Base-by-base conservation (phyloP, 2,329 filamentous ascomycete species). In the Aspergillus sp. region DNA sequence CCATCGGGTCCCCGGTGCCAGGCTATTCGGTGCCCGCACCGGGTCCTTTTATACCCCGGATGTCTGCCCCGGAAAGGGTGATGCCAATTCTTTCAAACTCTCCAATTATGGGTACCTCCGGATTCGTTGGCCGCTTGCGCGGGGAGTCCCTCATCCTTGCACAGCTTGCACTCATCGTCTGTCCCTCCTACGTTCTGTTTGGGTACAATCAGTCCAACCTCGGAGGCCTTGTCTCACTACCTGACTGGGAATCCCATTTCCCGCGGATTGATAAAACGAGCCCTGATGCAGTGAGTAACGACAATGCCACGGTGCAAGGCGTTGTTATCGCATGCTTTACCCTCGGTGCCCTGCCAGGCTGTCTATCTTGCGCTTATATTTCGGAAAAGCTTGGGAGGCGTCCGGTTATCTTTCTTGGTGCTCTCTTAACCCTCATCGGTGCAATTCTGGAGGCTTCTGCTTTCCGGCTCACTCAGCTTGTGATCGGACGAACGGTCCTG, bases 291-390 rank as follows among this genome's bases (percentile, higher is more conserved):
- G 15, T 22, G 11, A 41, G 23, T 2, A 23, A 5, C 17, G 19
- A 53, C 19, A 53, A 53, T 53, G 50, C 50, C 28, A 53, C 50
- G 9, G 23, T 53, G 3, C 50, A 53, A 53, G 50, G 50, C 22
- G 19, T 50, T 28, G 48, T 50, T 3, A 28, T 50, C 11, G 48
- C 48, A n/a, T 25, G 22, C 22, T 50, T 50, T 28, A 50, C 48
- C n/a, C 48, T 50, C 6, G 48, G 48, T 3, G 48, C 48, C 48
- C 17, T 50, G 28, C 48, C 48, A 2, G 48, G 48, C 8, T 50
- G 48, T 22, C 28, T 38, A 13, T 38, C 31, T 38, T 38, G 31
- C 6, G 9, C 31, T 2, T 38, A 41, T 41, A 41, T 15, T 3
- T 15, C 34, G 8, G 11, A 41, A 15, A 41, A 15, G 15, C 34